Percentiles rank a stretch among this genome's conserved stretches.
phyloP scores from a whole-genome alignment of 192 early-diverging fungal species.

The Endogone sp. region DNA sequence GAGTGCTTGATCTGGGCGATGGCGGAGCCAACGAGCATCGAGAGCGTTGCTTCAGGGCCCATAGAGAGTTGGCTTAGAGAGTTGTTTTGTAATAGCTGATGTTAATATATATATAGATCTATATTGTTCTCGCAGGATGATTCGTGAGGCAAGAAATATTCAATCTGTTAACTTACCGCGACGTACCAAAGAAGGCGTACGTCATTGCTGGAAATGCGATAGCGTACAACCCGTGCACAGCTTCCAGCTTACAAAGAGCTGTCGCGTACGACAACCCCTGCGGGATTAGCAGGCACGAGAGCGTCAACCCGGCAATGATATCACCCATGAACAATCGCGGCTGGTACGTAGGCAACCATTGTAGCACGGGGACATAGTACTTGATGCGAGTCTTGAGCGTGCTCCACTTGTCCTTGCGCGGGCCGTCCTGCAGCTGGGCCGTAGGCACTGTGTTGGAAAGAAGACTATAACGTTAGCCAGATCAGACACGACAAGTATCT shows the following conservation, averaged over 20 bases:
- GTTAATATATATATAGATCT: too few species aligned
- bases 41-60: conserved; percentile 91
- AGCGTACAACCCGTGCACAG: conserved; percentile 90
- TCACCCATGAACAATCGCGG: conserved; percentile 63
- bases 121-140: background rate
- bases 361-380: conserved; percentile 92
- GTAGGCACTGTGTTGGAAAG: background rate
- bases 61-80: conserved; percentile 89
- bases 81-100: conserved; percentile 1
- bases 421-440: background rate
- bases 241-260: conserved; percentile 75
- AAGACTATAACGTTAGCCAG: background rate
- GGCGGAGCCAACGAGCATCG: conserved; percentile 73
- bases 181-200: conserved; percentile 92
- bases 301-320: conserved; percentile 82
- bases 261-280: conserved; percentile 87
- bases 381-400: conserved; percentile 62
- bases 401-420: conserved; percentile 26
- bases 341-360: conserved; percentile 88
- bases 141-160: background rate
- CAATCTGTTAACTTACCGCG: conserved; percentile 45
- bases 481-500: background rate
- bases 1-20: conserved; percentile 55
- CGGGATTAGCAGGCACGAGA: conserved; percentile 71
- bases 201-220: conserved; percentile 77